Conservation (phyloP, 2,329 filamentous ascomycete species). For the Chaetomiaceae sp. region DNA sequence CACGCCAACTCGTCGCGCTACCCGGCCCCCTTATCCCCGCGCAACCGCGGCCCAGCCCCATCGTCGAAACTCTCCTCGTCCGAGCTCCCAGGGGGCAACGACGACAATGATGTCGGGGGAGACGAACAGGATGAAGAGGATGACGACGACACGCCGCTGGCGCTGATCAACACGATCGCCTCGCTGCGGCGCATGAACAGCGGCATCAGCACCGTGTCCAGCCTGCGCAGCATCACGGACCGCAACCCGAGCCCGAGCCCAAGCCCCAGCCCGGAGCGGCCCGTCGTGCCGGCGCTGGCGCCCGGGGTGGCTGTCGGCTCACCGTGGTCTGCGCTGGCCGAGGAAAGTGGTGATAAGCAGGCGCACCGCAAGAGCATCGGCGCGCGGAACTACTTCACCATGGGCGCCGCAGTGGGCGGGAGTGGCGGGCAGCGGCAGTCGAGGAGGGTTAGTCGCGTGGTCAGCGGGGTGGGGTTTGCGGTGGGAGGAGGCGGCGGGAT, state of each 20-base stretch:
- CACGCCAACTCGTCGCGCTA: slow-evolving; percentile 8
- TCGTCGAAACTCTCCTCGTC: background rate
- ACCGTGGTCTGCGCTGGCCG: too few relatives aligned
- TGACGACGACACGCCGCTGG: background rate
- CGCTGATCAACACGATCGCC: slow-evolving; percentile 36
- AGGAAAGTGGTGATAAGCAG: background rate
- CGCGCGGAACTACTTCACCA: slow-evolving; percentile 41
- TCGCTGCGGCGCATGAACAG: slow-evolving; percentile 55
- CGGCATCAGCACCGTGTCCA: slow-evolving; percentile 31
- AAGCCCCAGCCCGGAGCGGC: background rate
- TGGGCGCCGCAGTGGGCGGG: slow-evolving; percentile 28
- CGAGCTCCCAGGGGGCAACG: background rate
- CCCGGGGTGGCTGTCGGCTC: too few relatives aligned
- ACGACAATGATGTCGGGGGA: background rate
- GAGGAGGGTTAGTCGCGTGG: slow-evolving; percentile 1
- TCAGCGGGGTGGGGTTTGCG: background rate
- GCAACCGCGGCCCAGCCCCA: background rate
- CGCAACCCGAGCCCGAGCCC: background rate
- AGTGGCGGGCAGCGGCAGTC: background rate
- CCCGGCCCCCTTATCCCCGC: slow-evolving; percentile 7
- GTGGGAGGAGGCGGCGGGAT: background rate
- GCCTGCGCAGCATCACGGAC: slow-evolving; percentile 5
- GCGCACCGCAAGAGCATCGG: slow-evolving; percentile 28
- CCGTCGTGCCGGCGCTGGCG: background rate
- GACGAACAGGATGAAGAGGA: background rate